Evolutionary conservation across 306 rosid genomes (phyloP).

Genomic region (Cicer judaicum): DNA sequence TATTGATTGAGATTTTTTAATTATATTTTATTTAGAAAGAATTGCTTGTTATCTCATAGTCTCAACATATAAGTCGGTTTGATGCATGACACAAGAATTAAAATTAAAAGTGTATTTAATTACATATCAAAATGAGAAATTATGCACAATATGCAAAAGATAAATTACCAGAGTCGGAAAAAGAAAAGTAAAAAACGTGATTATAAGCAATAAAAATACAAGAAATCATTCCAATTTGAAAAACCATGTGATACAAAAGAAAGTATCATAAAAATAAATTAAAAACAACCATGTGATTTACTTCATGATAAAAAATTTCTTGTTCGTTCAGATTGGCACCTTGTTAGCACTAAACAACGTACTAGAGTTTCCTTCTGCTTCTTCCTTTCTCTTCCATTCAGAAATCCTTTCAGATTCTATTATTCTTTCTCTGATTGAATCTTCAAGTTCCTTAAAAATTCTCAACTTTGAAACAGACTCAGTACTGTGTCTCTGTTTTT

Average conservation of each 20-base stretch:
- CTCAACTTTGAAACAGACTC: conserved; percentile 51
- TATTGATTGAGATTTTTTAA: no score
- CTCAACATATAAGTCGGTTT: no score
- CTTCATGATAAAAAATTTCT: conserved; percentile 42
- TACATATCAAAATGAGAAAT: no score
- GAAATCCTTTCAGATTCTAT: conserved; percentile 42
- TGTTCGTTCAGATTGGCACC: conserved; percentile 87
- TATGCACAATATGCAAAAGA: no score
- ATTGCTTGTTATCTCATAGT: no score
- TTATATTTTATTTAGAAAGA: no score
- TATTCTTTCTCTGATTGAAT: conserved; percentile 47
- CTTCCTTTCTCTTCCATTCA: conserved; percentile 42
- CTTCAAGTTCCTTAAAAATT: conserved; percentile 49
- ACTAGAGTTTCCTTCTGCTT: conserved; percentile 32
- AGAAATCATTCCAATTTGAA: background rate
- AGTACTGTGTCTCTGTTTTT: conserved; percentile 38
- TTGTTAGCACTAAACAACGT: conserved; percentile 60
- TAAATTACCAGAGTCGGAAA: no score
- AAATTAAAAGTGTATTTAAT: no score
- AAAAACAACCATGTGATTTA: background rate
- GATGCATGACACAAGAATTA: no score
- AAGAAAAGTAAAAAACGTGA: no score
- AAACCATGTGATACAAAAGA: background rate
- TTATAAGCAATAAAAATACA: background rate
- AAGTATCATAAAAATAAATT: background rate